Percentiles rank a stretch among this genome's conserved stretches.
These are phyloP conservation scores for Erigeron canadensis DNA, from an alignment of 129 eudicot species.

Conservation along the genomic window DNA sequence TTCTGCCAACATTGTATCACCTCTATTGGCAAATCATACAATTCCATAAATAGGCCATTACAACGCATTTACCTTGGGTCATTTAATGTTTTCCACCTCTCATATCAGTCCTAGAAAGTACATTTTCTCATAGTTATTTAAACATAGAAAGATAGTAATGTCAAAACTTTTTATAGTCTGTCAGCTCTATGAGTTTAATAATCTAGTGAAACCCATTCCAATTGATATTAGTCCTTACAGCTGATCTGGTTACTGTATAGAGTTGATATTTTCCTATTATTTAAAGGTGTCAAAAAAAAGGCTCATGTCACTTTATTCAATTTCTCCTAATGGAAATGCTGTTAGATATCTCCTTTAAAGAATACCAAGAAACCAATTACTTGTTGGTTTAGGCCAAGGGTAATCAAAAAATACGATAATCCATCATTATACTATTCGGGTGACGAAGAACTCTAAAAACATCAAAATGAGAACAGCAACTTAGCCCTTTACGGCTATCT, in stretches of 20 bases:
- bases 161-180: not conserved
- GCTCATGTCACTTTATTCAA: no score
- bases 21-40: not conserved
- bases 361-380: no score
- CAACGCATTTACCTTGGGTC: not conserved
- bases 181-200: not conserved
- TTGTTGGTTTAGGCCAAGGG: no score
- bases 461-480: no score
- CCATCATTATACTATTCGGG: no score
- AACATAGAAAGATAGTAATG: not conserved
- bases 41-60: not conserved
- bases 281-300: no score
- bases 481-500: no score
- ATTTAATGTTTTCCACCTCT: not conserved
- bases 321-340: no score
- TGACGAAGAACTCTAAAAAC: no score
- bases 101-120: not conserved
- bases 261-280: no score
- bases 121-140: not conserved
- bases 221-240: not conserved
- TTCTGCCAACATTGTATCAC: not conserved
- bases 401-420: no score
- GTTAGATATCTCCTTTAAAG: no score
- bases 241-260: not conserved
- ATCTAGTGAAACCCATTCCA: not conserved